phyloP scores from a whole-genome alignment of 1,139 yeast genomes.

The Debaryomyces sp. region DNA sequence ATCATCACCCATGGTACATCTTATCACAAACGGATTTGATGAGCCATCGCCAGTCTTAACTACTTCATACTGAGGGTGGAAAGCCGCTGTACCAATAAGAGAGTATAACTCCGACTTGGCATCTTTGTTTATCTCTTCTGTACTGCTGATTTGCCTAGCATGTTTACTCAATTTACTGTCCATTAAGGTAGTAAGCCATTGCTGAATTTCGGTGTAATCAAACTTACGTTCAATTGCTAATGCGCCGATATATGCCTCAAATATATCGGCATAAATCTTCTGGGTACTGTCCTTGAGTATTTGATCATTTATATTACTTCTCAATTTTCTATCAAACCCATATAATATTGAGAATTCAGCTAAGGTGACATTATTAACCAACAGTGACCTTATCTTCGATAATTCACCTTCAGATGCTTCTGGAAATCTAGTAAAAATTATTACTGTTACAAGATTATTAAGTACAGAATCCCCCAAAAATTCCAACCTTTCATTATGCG shows the following conservation, averaged over 20 bases:
- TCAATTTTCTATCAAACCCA: conserved; percentile 64
- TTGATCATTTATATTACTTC: conserved; percentile 45
- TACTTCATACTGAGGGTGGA: conserved; percentile 66
- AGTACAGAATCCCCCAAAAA: conserved; percentile 91
- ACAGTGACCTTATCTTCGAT: conserved; percentile 66
- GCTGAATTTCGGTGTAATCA: conserved; percentile 47
- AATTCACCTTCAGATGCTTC: conserved; percentile 80
- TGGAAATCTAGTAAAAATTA: conserved; percentile 69
- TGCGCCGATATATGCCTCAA: conserved; percentile 93
- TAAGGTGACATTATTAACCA: conserved; percentile 76
- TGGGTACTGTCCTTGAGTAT: conserved; percentile 40
- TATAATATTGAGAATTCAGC: conserved; percentile 73
- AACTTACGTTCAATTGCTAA: conserved; percentile 62
- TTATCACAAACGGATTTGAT: conserved; percentile 56
- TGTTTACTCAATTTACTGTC: conserved; percentile 29
- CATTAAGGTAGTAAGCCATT: conserved; percentile 64
- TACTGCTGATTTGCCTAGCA: conserved; percentile 28
- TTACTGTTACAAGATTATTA: conserved; percentile 69
- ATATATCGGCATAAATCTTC: conserved; percentile 73
- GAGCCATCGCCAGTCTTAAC: conserved; percentile 57
- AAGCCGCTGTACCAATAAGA: conserved; percentile 72
- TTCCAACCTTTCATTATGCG: conserved; percentile 89
- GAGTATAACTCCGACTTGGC: conserved; percentile 84
- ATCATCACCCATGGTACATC: conserved; percentile 63
- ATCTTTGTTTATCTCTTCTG: conserved; percentile 49